These are phyloP conservation scores for Triangularia verruculosa DNA, from an alignment of 2,329 filamentous ascomycete species.

Conservation along the genomic window DNA sequence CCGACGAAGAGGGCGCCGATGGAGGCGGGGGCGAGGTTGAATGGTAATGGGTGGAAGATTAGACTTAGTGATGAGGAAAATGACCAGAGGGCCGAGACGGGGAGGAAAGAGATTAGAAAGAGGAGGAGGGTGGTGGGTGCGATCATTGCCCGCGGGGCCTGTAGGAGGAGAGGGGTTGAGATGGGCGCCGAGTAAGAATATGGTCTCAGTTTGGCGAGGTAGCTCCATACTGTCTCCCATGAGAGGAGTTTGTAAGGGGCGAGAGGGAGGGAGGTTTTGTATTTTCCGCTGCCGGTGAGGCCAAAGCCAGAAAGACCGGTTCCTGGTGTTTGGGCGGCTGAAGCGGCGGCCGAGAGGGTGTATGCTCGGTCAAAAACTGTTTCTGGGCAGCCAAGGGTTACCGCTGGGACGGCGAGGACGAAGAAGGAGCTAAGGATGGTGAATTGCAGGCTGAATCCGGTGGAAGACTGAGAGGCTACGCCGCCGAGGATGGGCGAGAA, in stretches of 20 bases:
- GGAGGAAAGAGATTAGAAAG: slow-evolving; percentile 44
- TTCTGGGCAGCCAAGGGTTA: slow-evolving; percentile 50
- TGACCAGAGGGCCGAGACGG: slow-evolving; percentile 47
- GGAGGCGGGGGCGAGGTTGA: slow-evolving; percentile 37
- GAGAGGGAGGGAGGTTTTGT: slow-evolving; percentile 29
- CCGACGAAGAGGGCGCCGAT: slow-evolving; percentile 46
- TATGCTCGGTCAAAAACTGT: slow-evolving; percentile 48
- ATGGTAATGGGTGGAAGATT: slow-evolving; percentile 45
- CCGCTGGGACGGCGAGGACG: slow-evolving; percentile 44
- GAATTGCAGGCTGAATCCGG: slow-evolving; percentile 48
- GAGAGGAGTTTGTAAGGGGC: slow-evolving; percentile 32
- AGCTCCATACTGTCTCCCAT: slow-evolving; percentile 35
- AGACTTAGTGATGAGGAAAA: slow-evolving; percentile 45
- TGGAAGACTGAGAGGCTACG: slow-evolving; percentile 40
- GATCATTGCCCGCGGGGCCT: slow-evolving; percentile 45
- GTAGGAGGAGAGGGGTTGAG: slow-evolving; percentile 33
- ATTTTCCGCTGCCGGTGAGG: slow-evolving; percentile 5
- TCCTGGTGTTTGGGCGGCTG: slow-evolving; percentile 25
- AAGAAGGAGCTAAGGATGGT: slow-evolving; percentile 50
- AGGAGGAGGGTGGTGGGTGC: slow-evolving; percentile 51
- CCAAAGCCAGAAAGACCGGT: slow-evolving; percentile 25
- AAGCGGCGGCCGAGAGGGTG: slow-evolving; percentile 8
- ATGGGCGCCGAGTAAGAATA: slow-evolving; percentile 36
- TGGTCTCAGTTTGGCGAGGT: slow-evolving; percentile 41
- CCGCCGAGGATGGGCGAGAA: slow-evolving; percentile 54